Evolutionary conservation across 305 asterid species (phyloP).

Genomic region (Petunia hybrid): DNA sequence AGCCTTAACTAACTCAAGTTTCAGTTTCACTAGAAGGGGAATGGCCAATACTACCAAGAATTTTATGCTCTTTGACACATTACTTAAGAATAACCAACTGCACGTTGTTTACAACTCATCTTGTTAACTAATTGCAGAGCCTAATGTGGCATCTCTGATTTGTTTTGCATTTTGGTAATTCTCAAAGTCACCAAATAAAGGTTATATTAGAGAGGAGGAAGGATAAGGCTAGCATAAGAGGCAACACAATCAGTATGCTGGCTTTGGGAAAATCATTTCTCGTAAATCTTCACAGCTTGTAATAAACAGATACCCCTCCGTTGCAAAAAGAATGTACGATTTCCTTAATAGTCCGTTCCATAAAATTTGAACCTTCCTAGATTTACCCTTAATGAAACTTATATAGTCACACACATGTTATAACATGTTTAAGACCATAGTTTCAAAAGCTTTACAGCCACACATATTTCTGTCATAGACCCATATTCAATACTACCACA

Average conservation of each 20-base stretch:
- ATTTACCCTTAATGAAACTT: no score
- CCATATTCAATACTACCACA: no score
- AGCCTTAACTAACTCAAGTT: slow-evolving; percentile 12
- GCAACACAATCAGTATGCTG: background rate
- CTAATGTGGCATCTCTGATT: background rate
- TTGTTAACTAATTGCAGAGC: background rate
- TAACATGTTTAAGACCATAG: no score
- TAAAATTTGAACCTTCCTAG: no score
- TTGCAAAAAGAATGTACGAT: no score
- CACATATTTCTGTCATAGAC: no score
- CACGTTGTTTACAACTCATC: background rate
- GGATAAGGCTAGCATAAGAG: background rate
- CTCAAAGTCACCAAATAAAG: background rate
- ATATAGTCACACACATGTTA: no score
- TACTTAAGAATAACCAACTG: slow-evolving; percentile 21
- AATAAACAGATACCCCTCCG: background rate
- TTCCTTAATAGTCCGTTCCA: no score
- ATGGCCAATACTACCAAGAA: background rate
- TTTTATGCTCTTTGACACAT: background rate
- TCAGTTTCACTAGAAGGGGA: slow-evolving; percentile 16
- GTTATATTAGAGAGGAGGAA: background rate
- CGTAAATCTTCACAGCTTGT: background rate
- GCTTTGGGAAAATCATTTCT: slow-evolving; percentile 20
- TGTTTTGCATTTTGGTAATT: background rate
- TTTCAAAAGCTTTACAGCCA: no score